phyloP scores from a whole-genome alignment of 805 yeast genomes.

The Teunomyces funiuensis region DNA sequence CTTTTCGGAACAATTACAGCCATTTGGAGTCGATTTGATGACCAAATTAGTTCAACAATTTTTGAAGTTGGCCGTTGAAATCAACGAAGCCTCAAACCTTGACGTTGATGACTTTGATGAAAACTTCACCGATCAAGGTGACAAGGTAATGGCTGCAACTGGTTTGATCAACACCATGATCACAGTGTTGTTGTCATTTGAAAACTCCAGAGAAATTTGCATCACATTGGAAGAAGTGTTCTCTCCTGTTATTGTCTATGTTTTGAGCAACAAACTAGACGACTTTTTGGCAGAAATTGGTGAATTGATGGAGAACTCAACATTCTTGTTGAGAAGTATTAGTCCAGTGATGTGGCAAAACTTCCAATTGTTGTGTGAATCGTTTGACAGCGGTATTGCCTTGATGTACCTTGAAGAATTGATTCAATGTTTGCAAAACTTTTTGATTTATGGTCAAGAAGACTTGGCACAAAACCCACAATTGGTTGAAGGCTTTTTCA shows the following conservation, averaged over 20 bases:
- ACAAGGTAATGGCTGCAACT: conserved; percentile 77
- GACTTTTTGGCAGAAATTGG: conserved; percentile 77
- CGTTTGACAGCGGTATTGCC: conserved; percentile 48
- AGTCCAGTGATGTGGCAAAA: conserved; percentile 76
- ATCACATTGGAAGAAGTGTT: conserved; percentile 63
- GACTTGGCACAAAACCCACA: conserved; percentile 41
- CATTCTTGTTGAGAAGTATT: conserved; percentile 35
- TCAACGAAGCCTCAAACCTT: conserved; percentile 52
- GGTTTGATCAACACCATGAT: conserved; percentile 81
- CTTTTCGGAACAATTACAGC: conserved; percentile 75
- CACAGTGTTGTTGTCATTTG: conserved; percentile 79
- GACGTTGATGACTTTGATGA: conserved; percentile 31
- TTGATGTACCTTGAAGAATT: conserved; percentile 73
- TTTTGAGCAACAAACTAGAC: conserved; percentile 62
- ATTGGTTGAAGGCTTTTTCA: conserved; percentile 49
- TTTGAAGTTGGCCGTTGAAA: conserved; percentile 30
- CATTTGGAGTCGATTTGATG: conserved; percentile 30
- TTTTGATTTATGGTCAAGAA: conserved; percentile 52
- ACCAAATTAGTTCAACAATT: conserved; percentile 27
- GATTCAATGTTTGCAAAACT: conserved; percentile 71
- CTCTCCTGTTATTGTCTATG: conserved; percentile 65
- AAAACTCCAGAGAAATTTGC: conserved; percentile 71
- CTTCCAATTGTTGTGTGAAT: conserved; percentile 47
- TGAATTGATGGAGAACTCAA: conserved; percentile 59
- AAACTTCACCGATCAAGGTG: conserved; percentile 39